Conservation (phyloP, 2,329 filamentous ascomycete genomes). For the Pezicula rhizophila region DNA sequence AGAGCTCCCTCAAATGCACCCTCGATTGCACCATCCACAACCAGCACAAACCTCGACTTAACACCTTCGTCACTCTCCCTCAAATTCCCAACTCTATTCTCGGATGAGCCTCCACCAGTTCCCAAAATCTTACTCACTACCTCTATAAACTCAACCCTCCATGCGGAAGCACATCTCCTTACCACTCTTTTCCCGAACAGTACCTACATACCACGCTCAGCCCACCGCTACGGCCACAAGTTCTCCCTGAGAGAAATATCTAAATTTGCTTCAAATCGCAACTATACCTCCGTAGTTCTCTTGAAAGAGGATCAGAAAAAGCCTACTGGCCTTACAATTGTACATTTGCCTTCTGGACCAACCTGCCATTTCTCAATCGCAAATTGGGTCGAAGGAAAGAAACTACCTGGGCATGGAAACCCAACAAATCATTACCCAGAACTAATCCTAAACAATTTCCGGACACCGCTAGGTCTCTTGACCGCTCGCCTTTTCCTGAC, state of each 20-base stretch:
- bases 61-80: conserved; percentile 53
- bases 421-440: conserved; percentile 88
- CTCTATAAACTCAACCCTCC: conserved; percentile 79
- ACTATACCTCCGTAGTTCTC: conserved; percentile 78
- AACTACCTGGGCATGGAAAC: conserved; percentile 81
- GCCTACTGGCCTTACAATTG: conserved; percentile 73
- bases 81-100: conserved; percentile 59
- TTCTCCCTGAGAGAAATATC: conserved; percentile 90
- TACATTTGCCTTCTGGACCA: conserved; percentile 77
- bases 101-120: conserved; percentile 48
- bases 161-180: conserved; percentile 73
- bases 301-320: conserved; percentile 86
- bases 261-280: conserved; percentile 73
- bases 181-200: conserved; percentile 73
- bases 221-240: conserved; percentile 79
- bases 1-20: conserved; percentile 32
- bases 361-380: conserved; percentile 89
- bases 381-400: conserved; percentile 85
- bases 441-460: conserved; percentile 88
- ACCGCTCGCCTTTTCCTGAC: conserved; percentile 79
- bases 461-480: conserved; percentile 82
- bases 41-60: conserved; percentile 58
- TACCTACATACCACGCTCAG: conserved; percentile 79
- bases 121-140: conserved; percentile 94
- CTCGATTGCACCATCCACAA: conserved; percentile 51